phyloP scores from a whole-genome alignment of 1,139 yeast species.

The Taphrina communis region DNA sequence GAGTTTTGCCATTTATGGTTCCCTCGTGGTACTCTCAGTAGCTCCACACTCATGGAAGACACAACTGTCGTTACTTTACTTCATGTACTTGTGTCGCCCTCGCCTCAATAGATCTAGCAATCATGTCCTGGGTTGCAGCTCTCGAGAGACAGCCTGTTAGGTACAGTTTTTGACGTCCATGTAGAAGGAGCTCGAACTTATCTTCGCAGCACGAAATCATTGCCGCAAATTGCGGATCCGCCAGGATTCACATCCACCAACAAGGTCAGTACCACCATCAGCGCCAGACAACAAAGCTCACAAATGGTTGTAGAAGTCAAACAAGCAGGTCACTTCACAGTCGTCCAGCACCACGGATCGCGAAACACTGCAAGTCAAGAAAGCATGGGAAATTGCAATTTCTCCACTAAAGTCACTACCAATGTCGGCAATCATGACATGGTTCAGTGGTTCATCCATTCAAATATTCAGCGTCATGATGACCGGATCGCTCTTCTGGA shows the following conservation, averaged over 20 bases:
- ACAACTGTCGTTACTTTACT: neutral
- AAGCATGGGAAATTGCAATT: slow-evolving; percentile 86
- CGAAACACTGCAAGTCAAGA: slow-evolving; percentile 50
- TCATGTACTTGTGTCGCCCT: neutral
- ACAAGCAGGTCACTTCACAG: neutral
- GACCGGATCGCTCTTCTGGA: slow-evolving; percentile 79
- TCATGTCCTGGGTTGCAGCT: slow-evolving; percentile 28
- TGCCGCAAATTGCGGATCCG: slow-evolving; percentile 31
- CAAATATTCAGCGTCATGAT: slow-evolving; percentile 91
- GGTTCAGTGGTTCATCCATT: slow-evolving; percentile 89
- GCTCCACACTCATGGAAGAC: neutral
- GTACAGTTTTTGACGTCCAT: neutral
- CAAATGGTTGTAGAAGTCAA: neutral
- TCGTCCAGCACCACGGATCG: slow-evolving; percentile 19
- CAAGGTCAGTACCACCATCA: slow-evolving; percentile 1
- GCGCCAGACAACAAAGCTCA: neutral
- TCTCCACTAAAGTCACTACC: slow-evolving; percentile 86
- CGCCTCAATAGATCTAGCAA: neutral
- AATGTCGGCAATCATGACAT: slow-evolving; percentile 87
- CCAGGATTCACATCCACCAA: slow-evolving; percentile 25
- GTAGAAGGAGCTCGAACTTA: neutral
- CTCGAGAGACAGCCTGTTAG: slow-evolving; percentile 11
- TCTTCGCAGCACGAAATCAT: slow-evolving; percentile 8
- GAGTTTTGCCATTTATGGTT: neutral
- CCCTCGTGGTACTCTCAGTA: too few species aligned